Base-by-base conservation (phyloP, 352 stramenopile species). In the Phytopythium helicoides region DNA sequence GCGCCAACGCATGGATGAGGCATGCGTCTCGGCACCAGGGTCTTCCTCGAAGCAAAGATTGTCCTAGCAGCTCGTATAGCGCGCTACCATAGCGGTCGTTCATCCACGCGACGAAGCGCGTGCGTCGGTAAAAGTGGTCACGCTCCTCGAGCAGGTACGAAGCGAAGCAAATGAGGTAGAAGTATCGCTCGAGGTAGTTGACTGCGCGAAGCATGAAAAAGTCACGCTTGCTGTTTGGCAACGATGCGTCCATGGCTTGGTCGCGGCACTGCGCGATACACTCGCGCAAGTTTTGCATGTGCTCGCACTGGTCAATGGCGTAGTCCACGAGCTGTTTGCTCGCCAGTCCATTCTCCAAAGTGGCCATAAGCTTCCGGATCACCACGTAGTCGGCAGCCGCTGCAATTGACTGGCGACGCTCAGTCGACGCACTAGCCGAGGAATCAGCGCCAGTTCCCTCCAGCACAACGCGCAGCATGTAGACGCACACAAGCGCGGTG, bases 151-250 rank as follows among this genome's bases (percentile, higher is more conserved):
- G 61, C 26, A 95, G 47, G 42, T 95, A 96, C 50, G 86, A 89
- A 14, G 83, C 85, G 25, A 96, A 96, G 65, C 83, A 94, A 38
- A 96, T 73, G 21, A 96, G 73, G 56, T 96, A 94, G 45, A 95
- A 95, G 64, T 94, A 96, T 16, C 87, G 69, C 52, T 94, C 83
- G 9, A 95, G 68, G 63, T 96, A 96, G 58, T 96, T 94, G 38
- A 96, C 86, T 10, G 80, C 77, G 18, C 86, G 76, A 26, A 85
- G 62, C 82, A 94, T 92, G 64, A 88, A 91, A 52, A 76, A 82
- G 44, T 94, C 81, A 21, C 85, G 80, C 60, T 92, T 92, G 23
- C 68, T 31, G 31, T 54, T 79, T 12, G 73, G 58, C 6, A 94
- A 60, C 52, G 89, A 81, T 15, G 74, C 67, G 58, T 94, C 84